phyloP scores from a whole-genome alignment of 495 filamentous ascomycete genomes.

The Penicillium paradoxum region DNA sequence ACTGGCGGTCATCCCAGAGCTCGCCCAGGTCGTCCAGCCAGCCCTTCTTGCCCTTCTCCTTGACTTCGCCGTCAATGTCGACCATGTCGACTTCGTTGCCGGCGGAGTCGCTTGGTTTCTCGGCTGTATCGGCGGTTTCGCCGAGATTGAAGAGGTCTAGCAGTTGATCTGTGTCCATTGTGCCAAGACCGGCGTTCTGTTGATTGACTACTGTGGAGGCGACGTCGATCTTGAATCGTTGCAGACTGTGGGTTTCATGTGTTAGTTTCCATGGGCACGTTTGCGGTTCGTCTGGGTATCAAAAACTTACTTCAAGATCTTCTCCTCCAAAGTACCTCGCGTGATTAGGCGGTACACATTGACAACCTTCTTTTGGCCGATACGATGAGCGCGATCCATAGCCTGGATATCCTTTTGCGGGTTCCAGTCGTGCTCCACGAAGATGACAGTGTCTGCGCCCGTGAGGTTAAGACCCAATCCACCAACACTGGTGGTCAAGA shows the following conservation, averaged over 20 bases:
- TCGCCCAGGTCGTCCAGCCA: conserved; percentile 92
- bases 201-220: conserved; percentile 98
- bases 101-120: conserved; percentile 50
- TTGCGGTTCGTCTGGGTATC: neutral
- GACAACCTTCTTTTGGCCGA: conserved; percentile 98
- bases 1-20: conserved; percentile 92
- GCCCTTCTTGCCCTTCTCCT: conserved; percentile 94
- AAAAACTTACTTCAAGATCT: conserved; percentile 76
- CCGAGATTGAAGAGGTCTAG: conserved; percentile 93
- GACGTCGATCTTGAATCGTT: conserved; percentile 99
- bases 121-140: conserved; percentile 65
- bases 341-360: conserved; percentile 98
- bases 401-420: conserved; percentile 97
- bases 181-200: conserved; percentile 90
- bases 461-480: conserved; percentile 93
- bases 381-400: conserved; percentile 97
- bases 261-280: conserved; percentile 17
- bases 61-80: conserved; percentile 84
- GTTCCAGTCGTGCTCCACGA: conserved; percentile 99
- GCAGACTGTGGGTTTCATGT: conserved; percentile 55
- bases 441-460: conserved; percentile 96
- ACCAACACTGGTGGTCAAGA: conserved; percentile 91
- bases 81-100: conserved; percentile 87
- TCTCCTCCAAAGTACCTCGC: conserved; percentile 93
- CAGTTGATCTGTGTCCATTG: conserved; percentile 98